Conservation (phyloP, 306 rosid species). For the Lathyrus aphaca region DNA sequence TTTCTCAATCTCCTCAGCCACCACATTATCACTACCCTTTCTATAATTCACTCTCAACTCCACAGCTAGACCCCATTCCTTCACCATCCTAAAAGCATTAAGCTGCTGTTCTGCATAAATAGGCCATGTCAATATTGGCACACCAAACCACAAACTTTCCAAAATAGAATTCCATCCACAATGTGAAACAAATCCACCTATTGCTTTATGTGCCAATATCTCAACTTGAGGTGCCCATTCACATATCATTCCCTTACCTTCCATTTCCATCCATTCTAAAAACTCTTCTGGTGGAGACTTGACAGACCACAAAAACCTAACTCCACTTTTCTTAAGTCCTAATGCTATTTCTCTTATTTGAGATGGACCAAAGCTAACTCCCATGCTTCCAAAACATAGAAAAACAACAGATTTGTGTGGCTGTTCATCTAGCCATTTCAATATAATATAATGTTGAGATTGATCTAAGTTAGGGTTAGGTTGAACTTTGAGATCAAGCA, state of each 20-base stretch:
- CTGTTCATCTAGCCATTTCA: slow-evolving; percentile 65
- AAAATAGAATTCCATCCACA: slow-evolving; percentile 75
- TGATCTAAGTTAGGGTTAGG: slow-evolving; percentile 45
- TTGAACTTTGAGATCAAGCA: slow-evolving; percentile 47
- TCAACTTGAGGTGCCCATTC: slow-evolving; percentile 74
- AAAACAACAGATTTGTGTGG: slow-evolving; percentile 55
- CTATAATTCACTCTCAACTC: slow-evolving; percentile 57
- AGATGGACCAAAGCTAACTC: slow-evolving; percentile 47
- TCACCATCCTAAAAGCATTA: slow-evolving; percentile 61
- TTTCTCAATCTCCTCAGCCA: slow-evolving; percentile 57
- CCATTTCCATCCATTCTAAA: slow-evolving; percentile 50
- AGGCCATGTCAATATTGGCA: slow-evolving; percentile 72
- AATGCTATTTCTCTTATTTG: slow-evolving; percentile 63
- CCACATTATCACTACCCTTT: slow-evolving; percentile 38
- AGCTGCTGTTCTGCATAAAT: slow-evolving; percentile 70
- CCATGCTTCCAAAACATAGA: slow-evolving; percentile 71
- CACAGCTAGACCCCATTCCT: slow-evolving; percentile 44
- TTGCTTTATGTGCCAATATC: slow-evolving; percentile 52
- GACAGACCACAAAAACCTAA: slow-evolving; percentile 63
- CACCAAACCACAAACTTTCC: slow-evolving; percentile 75
- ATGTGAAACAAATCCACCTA: slow-evolving; percentile 63
- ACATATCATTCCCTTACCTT: slow-evolving; percentile 59
- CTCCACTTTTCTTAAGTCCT: slow-evolving; percentile 52
- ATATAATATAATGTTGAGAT: slow-evolving; percentile 46
- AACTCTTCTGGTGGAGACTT: slow-evolving; percentile 51